phyloP scores from a whole-genome alignment of 2,329 filamentous ascomycete species.

The Aspergillus neoniger region DNA sequence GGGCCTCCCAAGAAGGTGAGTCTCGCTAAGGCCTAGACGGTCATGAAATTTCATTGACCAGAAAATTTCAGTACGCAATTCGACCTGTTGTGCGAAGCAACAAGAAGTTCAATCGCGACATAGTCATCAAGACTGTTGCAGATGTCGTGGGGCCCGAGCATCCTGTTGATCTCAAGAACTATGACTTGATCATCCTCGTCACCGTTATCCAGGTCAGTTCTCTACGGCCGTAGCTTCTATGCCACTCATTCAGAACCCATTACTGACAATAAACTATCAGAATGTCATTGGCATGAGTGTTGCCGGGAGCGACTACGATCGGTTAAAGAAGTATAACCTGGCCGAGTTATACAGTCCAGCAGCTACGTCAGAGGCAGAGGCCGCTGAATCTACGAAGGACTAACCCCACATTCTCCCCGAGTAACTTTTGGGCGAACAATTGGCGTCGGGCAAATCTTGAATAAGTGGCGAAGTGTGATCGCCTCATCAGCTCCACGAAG shows the following conservation, averaged over 20 bases:
- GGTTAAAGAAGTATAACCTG: conserved; percentile 64
- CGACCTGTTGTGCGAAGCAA: conserved; percentile 63
- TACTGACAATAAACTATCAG: conserved; percentile 41
- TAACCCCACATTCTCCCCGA: neutral
- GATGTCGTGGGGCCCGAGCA: conserved; percentile 59
- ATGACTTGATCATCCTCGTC: conserved; percentile 63
- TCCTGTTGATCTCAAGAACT: conserved; percentile 61
- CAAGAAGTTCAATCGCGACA: conserved; percentile 57
- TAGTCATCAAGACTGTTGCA: conserved; percentile 62
- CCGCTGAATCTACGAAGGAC: conserved; percentile 11
- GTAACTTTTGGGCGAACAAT: neutral
- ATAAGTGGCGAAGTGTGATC: neutral
- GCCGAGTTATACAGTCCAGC: conserved; percentile 61
- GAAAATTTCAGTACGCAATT: conserved; percentile 58
- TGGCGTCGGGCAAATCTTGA: neutral
- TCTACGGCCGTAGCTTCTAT: neutral
- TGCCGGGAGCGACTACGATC: conserved; percentile 60
- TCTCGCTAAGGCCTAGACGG: conserved; percentile 5
- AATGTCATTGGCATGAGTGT: conserved; percentile 67
- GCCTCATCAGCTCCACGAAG: neutral
- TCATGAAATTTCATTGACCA: neutral
- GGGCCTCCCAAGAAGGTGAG: conserved; percentile 55
- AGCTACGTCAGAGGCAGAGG: conserved; percentile 28
- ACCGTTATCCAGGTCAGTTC: conserved; percentile 61
- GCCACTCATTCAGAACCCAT: conserved; percentile 2